phyloP scores from a whole-genome alignment of 2,329 filamentous ascomycete species.

The Sclerotinia borealis region DNA sequence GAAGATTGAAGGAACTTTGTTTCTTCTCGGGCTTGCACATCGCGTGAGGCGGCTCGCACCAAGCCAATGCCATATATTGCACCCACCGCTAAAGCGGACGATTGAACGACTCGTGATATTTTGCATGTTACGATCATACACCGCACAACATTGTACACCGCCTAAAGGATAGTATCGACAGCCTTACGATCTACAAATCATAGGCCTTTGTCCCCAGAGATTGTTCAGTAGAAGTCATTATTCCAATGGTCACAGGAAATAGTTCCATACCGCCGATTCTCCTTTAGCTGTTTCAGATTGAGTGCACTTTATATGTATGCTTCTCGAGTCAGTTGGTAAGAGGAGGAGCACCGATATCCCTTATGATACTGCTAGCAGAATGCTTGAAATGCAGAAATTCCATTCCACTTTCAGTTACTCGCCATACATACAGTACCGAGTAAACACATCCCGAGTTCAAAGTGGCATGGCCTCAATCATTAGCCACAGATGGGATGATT shows the following conservation, averaged over 20 bases:
- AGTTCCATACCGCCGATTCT: neutral
- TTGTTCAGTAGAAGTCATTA: neutral
- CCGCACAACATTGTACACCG: conserved; percentile 1
- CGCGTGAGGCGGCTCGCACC: neutral
- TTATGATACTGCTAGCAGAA: neutral
- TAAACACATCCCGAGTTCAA: neutral
- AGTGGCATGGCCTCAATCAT: neutral
- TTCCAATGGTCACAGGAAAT: conserved; percentile 7
- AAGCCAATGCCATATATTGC: neutral
- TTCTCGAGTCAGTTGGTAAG: neutral
- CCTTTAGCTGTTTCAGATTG: conserved; percentile 6
- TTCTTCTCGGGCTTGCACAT: conserved; percentile 2
- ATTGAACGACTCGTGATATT: neutral
- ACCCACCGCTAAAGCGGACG: neutral
- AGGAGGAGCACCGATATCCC: neutral
- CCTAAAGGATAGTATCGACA: neutral
- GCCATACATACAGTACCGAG: too few species aligned
- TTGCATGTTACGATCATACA: neutral
- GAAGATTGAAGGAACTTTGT: neutral
- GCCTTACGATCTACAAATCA: conserved; percentile 9
- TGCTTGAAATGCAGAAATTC: neutral
- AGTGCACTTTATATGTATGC: neutral
- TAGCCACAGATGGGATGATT: neutral
- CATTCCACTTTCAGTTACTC: neutral
- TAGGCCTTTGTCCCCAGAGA: neutral